Conservation (phyloP, 495 filamentous ascomycete genomes). For the Trichoderma parareesei region DNA sequence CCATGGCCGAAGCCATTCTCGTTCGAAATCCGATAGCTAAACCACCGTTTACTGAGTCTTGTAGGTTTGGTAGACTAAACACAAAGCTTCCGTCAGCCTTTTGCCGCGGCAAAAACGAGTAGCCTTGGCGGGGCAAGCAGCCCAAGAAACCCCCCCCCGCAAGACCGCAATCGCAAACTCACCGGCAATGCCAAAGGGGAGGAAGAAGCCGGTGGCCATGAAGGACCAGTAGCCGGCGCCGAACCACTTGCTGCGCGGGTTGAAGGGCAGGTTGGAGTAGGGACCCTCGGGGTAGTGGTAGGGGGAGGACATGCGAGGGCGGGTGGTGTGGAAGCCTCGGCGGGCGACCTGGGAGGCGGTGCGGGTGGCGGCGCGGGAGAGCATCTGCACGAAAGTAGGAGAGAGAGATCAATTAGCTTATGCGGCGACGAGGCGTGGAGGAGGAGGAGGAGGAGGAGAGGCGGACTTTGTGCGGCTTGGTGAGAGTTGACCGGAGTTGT, state of each 20-base stretch:
- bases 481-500: conserved; percentile 10
- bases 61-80: conserved; percentile 11
- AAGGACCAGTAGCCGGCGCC: conserved; percentile 73
- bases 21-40: not conserved
- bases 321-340: conserved; percentile 90
- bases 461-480: conserved; percentile 25
- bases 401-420: conserved; percentile 21
- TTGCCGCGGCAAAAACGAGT: not conserved
- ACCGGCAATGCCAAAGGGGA: conserved; percentile 79
- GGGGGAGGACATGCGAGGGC: conserved; percentile 74
- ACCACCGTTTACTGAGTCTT: conserved; percentile 6
- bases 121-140: conserved; percentile 11
- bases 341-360: conserved; percentile 63
- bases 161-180: conserved; percentile 27
- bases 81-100: not conserved
- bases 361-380: conserved; percentile 70
- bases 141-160: conserved; percentile 2
- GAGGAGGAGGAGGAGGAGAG: not conserved
- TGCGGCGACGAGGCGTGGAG: no score
- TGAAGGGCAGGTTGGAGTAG: conserved; percentile 90
- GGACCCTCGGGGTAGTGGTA: conserved; percentile 99
- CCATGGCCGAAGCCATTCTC: not conserved
- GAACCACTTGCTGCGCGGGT: conserved; percentile 82
- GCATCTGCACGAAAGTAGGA: conserved; percentile 53
- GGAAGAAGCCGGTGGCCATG: conserved; percentile 66